phyloP scores from a whole-genome alignment of 345 rosid genomes.

The Salix brachista region DNA sequence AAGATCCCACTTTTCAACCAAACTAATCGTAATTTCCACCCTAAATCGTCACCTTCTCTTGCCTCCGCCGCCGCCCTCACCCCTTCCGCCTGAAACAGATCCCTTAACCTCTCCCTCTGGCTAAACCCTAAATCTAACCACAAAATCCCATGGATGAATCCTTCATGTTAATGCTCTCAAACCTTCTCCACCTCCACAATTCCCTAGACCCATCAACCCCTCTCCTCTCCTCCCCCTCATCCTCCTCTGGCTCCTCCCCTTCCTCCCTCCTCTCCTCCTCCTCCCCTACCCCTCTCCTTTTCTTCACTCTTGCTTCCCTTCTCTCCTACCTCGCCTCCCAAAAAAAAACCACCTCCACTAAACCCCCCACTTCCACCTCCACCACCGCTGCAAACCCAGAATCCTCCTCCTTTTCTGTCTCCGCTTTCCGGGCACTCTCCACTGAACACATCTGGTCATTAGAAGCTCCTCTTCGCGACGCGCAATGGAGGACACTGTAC shows the following conservation, averaged over 20 bases:
- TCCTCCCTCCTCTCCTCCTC: constrained; percentile 25
- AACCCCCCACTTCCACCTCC: constrained; percentile 13
- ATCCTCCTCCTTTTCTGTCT: constrained; percentile 55
- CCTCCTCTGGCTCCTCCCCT: constrained; percentile 36
- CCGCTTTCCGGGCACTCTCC: constrained; percentile 87
- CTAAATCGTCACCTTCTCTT: not conserved
- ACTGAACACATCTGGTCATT: constrained; percentile 85
- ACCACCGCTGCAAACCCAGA: constrained; percentile 33
- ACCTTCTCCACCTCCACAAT: constrained; percentile 88
- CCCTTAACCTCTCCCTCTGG: not conserved
- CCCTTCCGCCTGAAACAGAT: not conserved
- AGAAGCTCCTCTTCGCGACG: constrained; percentile 75
- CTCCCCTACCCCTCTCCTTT: constrained; percentile 32
- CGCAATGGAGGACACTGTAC: constrained; percentile 84
- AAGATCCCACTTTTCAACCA: not conserved
- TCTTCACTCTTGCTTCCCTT: constrained; percentile 37
- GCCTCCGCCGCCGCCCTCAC: not conserved
- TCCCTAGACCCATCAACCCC: constrained; percentile 69
- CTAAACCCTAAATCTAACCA: constrained; percentile 25
- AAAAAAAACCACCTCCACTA: constrained; percentile 12
- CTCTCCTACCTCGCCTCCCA: constrained; percentile 37
- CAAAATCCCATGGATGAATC: constrained; percentile 69
- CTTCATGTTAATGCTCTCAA: constrained; percentile 76
- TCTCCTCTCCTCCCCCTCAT: constrained; percentile 47
- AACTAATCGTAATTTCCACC: not conserved